Conservation (phyloP, 768 basidiomycete species). For the Suillus subaureus region DNA sequence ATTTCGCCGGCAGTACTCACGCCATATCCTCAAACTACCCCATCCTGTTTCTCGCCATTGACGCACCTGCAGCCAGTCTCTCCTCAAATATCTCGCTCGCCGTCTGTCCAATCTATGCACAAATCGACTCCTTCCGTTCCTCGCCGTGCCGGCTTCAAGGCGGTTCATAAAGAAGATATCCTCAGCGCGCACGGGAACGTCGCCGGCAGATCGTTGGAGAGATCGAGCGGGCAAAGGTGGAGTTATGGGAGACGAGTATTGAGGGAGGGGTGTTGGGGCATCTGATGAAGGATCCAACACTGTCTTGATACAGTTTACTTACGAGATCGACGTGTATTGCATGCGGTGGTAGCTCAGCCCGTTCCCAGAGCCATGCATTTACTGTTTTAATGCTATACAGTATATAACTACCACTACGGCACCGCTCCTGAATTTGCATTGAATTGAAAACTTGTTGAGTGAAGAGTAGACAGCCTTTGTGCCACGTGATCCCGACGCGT, state of each 20-base stretch:
- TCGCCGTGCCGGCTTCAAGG: not conserved
- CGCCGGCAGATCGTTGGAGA: slow-evolving; percentile 53
- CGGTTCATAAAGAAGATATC: slow-evolving; percentile 42
- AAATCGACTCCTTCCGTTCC: not conserved
- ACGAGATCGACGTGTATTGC: not conserved
- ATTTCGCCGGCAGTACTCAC: not conserved
- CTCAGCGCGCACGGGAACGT: slow-evolving; percentile 56
- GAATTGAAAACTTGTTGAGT: not conserved
- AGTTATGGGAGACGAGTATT: slow-evolving; percentile 74
- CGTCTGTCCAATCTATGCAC: slow-evolving; percentile 12
- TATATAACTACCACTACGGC: too few relatives aligned
- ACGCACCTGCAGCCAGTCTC: slow-evolving; percentile 7
- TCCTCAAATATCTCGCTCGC: slow-evolving; percentile 14
- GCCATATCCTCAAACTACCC: not conserved
- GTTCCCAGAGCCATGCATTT: not conserved
- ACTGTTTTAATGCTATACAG: not conserved
- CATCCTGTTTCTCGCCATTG: not conserved
- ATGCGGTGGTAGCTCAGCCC: not conserved
- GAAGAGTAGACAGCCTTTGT: not conserved
- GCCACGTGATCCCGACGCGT: slow-evolving; percentile 12
- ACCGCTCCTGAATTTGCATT: not conserved
- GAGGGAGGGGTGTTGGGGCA: slow-evolving; percentile 66
- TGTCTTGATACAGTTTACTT: not conserved
- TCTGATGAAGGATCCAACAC: slow-evolving; percentile 37
- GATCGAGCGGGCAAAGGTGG: slow-evolving; percentile 60